Base-by-base conservation (phyloP, 1,284 basidiomycete species). In the Apiotrichum akiyoshidainum region DNA sequence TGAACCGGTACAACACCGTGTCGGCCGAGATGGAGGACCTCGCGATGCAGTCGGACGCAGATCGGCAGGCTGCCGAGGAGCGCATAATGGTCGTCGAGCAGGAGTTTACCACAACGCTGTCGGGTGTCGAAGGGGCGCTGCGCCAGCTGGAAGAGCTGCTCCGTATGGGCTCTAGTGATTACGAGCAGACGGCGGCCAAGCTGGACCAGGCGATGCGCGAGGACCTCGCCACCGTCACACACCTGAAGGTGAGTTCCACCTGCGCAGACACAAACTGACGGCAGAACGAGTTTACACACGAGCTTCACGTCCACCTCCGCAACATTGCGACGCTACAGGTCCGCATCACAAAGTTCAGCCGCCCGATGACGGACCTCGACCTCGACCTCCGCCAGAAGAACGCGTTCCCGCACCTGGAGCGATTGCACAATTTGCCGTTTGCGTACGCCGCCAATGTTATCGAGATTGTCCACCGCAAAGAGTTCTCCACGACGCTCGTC, bases 381-480 rank as follows among this genome's bases (percentile, higher is more conserved):
- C 84, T 90, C 65, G 86, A 85, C 66, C 84, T 92, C 64, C 51
- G 69, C 19, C 69, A 71, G 42, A 74, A 72, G 75, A 90, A 87
- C 47, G 89, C 88, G 52, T 98, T 98, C 75, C 84, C 88, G 21
- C 92, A 98, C 72, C 87, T 98, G 14, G 85, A 88, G 55, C 83
- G 94, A 14, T 80, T 98, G 41, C 92, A 96, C 70, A 87, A 85
- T 57, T 90, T 98, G 84, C 78, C 95, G 1, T 93, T 92, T 70
- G 92, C 91, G 0, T 99, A 99, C 74, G 90, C 91, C 0, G 89
- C 92, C 1, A 92, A 93, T 0, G 83, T 97, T 1, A 83, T 95
- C 13, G 95, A 99, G 77, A 86, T 95, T 40, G 89, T 95, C 0
- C 82, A 94, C 56, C 81, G 95, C 55, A 89, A 89, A 63, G 91